Base-by-base conservation (phyloP, 768 basidiomycete species). In the Pleurotus tuoliensis region DNA sequence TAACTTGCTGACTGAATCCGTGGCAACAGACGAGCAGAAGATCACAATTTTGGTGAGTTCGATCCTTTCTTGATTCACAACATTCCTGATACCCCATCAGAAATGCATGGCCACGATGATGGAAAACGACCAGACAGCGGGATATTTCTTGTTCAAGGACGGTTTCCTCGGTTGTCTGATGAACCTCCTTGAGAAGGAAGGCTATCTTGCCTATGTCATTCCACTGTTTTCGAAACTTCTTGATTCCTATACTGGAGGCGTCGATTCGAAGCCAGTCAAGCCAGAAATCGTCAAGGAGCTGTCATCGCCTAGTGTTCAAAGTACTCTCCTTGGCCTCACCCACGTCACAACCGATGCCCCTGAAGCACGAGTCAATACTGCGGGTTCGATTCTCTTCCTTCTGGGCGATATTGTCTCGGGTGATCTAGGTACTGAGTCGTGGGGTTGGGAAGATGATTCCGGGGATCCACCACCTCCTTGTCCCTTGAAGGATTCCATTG, bases 401-500 rank as follows among this genome's bases (percentile, higher is more conserved):
- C 20, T 66, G n/a, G 60, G 45, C 6, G 58, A 59, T 34, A 59
- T 61, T 6, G 30, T 62, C 22, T 22, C 47, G 4, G 58, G 60
- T 24, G 62, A 61, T 22, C 45, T 54, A 11, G 58, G 51, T 4
- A 51, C 59, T 2, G 59, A 66, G 37, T 37, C 59, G 11, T 62
- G 59, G 59, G 20, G 12, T 4, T 60, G 60, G 38, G 59, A 62
- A 25, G 45, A 50, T 13, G 59, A 55, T n/a, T 46, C 37, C 4
- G 53, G 46, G 25, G 49, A 58, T 4, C 56, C 59, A 15, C 61
- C 61, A 24, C 47, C 55, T 16, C 47, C 56, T 30, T 48, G 55
- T 30, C 59, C 63, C 4, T 16, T 63, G n/a, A 66, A 66, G 44
- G 63, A 66, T 37, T 24, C 30, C 3, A 57, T 61, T 9, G 50